A percentile compares a stretch with the other conserved stretches of the same genome.
Conservation (phyloP, 352 stramenopile species). For the Aphanomyces astaci region DNA sequence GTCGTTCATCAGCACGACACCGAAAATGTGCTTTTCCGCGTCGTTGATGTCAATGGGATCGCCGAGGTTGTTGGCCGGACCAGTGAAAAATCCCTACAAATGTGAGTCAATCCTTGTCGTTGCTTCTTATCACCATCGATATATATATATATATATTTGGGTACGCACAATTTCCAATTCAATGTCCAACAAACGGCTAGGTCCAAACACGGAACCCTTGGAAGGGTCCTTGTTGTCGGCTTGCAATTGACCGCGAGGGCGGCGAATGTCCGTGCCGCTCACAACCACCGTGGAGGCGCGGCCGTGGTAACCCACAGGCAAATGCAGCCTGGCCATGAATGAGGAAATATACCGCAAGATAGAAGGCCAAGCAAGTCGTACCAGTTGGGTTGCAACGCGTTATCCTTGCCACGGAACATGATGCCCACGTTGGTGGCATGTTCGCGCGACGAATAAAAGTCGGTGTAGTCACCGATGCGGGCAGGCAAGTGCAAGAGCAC, state of each 20-base stretch:
- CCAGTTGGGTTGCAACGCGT: constrained; percentile 96
- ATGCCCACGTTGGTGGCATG: constrained; percentile 94
- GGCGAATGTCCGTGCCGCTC: constrained; percentile 72
- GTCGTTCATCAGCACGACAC: constrained; percentile 96
- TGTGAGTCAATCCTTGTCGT: too few species aligned
- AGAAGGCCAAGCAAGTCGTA: constrained; percentile 26
- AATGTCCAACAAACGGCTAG: constrained; percentile 92
- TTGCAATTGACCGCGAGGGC: constrained; percentile 90
- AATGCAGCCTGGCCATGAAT: constrained; percentile 61
- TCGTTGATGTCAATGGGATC: constrained; percentile 85
- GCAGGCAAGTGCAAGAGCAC: constrained; percentile 89
- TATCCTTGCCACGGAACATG: constrained; percentile 91
- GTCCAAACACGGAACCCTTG: constrained; percentile 87
- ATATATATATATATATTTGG: too few species aligned
- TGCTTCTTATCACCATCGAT: too few species aligned
- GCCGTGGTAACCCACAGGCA: constrained; percentile 97
- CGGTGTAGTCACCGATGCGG: constrained; percentile 94
- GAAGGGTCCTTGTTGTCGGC: constrained; percentile 80
- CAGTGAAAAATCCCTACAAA: constrained; percentile 91
- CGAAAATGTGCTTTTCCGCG: constrained; percentile 94
- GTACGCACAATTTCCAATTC: constrained; percentile 89
- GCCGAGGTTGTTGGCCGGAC: constrained; percentile 78
- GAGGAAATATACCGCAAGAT: neutral
- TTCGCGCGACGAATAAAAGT: constrained; percentile 96
- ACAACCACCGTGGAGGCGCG: constrained; percentile 88